Evolutionary conservation across 768 basidiomycete genomes (phyloP), one percentile per base, ranked within the genome.

Genomic region (Trichaptum fuscoviolaceum): DNA sequence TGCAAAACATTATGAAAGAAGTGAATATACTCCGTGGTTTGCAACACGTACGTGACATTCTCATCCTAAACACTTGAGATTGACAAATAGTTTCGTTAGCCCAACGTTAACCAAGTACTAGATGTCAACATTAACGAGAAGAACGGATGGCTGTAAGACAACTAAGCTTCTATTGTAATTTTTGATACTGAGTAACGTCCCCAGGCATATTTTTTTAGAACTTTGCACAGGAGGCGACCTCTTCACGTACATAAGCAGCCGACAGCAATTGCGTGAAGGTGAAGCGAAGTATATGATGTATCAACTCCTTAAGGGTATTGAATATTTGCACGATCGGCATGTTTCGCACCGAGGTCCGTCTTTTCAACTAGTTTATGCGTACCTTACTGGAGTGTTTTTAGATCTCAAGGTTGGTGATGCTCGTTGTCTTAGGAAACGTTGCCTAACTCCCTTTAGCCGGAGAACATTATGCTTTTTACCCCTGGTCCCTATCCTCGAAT

Each of bases 401-500:
- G 89, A 91, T 74, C 76, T 91, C 62, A 90, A 90, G 85, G 89
- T 84, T 72, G 65, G 67, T 66, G 42, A 0, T 52, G 42, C 20
- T 52, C 42, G 10, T 12, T 52, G 12, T 12, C 10, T 20, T 20
- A 52, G 12, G 42, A 36, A 24, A 12, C 24, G 23, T 34, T 63
- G 12, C 4, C 26, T 25, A 25, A 34, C 23, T 24, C 3, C 18
- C n/a, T 17, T n/a, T 69, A 87, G 92, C 93, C 93, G 27, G 93
- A 95, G 77, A 95, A 95, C 69, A 90, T 95, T 57, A 80, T 95
- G 17, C 81, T 95, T 4, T 80, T 87, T 70, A 81, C 84, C 6
- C 91, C 93, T n/a, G 93, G 92, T 10, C 85, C 91, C 2, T 95
- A 92, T 73, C 93, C 93, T 63, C 90, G 89, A 57, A 87, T 95